Conservation (phyloP, 768 basidiomycete species). For the Tylopilus sp. region DNA sequence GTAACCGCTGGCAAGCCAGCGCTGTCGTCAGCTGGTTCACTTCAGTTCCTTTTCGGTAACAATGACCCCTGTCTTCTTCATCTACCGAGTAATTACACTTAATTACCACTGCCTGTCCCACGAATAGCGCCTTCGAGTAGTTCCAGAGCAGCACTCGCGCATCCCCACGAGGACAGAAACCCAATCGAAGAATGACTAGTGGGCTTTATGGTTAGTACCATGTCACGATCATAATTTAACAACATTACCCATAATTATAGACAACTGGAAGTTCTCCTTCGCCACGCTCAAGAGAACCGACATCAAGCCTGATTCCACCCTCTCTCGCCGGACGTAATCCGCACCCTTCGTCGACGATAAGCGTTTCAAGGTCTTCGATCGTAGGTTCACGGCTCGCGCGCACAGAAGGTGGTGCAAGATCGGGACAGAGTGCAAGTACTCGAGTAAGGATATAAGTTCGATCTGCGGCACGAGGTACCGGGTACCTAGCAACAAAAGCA, state of each 20-base stretch:
- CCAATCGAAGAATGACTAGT: conserved; percentile 60
- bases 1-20: not conserved
- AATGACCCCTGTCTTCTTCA: not conserved
- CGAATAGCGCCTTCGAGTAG: conserved; percentile 44
- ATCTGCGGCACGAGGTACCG: conserved; percentile 59
- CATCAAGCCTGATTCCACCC: conserved; percentile 63
- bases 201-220: not conserved
- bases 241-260: conserved; percentile 57
- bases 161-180: conserved; percentile 65
- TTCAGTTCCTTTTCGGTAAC: not conserved
- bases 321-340: conserved; percentile 67
- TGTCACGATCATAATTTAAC: no score
- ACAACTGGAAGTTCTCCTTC: conserved; percentile 44
- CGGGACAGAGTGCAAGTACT: conserved; percentile 49
- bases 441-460: conserved; percentile 56
- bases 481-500: conserved; percentile 44
- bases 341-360: conserved; percentile 50
- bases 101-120: not conserved
- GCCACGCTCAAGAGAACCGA: conserved; percentile 37
- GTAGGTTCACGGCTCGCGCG: conserved; percentile 44
- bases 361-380: conserved; percentile 45
- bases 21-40: not conserved
- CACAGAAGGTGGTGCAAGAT: conserved; percentile 54
- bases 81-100: not conserved
- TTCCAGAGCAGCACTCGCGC: conserved; percentile 46